Evolutionary conservation across 208 protist species (phyloP).

Genomic region (Porcisia hertigi): DNA sequence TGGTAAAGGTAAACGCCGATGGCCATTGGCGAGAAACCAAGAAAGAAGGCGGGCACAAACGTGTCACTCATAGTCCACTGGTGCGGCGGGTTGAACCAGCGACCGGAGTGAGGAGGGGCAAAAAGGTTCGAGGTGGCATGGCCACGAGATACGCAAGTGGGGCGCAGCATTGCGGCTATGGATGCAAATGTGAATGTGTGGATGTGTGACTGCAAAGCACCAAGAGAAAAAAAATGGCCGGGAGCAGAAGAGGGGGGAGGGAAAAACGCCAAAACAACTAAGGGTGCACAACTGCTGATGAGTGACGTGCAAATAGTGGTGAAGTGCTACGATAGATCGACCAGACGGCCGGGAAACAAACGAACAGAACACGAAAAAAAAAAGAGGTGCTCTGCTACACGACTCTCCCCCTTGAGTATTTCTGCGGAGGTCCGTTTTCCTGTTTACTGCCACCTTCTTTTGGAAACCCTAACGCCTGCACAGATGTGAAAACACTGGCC

Average conservation of each 20-base stretch:
- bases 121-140: conserved; percentile 91
- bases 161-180: conserved; percentile 69
- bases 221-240: background rate
- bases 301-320: too few relatives aligned
- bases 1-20: conserved; percentile 86
- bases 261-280: background rate
- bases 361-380: too few relatives aligned
- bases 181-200: background rate
- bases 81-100: conserved; percentile 92
- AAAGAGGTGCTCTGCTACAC: too few relatives aligned
- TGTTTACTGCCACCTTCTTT: too few relatives aligned
- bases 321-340: too few relatives aligned
- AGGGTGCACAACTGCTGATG: too few relatives aligned
- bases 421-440: too few relatives aligned
- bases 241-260: background rate
- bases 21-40: conserved; percentile 82
- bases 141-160: conserved; percentile 53
- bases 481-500: background rate
- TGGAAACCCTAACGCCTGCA: too few relatives aligned
- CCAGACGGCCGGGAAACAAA: too few relatives aligned
- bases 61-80: conserved; percentile 92
- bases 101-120: conserved; percentile 83
- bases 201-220: background rate
- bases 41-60: conserved; percentile 81
- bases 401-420: too few relatives aligned